Base-by-base conservation (phyloP, 208 protist species). In the Trichomonas gallinae region DNA sequence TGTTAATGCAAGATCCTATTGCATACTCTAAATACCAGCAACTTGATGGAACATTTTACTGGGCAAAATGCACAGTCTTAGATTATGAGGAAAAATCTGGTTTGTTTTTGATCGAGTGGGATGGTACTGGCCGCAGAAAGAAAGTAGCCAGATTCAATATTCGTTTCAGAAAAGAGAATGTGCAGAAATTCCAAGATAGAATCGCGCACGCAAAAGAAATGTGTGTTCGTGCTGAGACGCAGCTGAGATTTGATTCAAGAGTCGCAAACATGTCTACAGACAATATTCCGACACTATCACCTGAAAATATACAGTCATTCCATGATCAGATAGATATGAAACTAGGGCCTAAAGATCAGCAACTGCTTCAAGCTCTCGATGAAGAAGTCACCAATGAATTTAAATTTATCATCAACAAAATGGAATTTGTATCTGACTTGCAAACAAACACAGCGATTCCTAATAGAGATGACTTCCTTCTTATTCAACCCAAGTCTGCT, bases 81-180 rank as follows among this genome's bases (percentile, higher is more conserved):
- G 44, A 93, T 93, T 93, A 93, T 93, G 44, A 93, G 36, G 15
- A 42, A 21, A 51, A 93, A 38, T 26, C 40, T 10, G 26, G 38
- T 48, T 44, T 93, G n/a, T 93, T 93, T 51, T 51, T 51, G n/a
- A 93, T 93, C 36, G 44, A 93, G 51, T 93, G 87, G 87, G 44
- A 93, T 26, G 34, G 44, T 2, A 93, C 42, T 38, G 34, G 44
- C 3, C 42, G 44, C n/a, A 48, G 44, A 9, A 93, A 93, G 44
- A 48, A 93, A 93, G 87, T 93, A 34, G n/a, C 87, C 26, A 48
- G 87, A 51, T 93, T 93, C 45, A 93, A 93, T 51, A 34, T 93
- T 17, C 23, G 87, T 48, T 93, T 93, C 36, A 3, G 26, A 13
- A 48, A 26, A 21, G 87, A 93, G 44, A 40, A 93, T 93, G 40